A percentile compares a stretch with the other conserved stretches of the same genome.
These are phyloP conservation scores for Phytophthora foliorum DNA, from an alignment of 352 stramenopile genomes.

Conservation along the genomic window DNA sequence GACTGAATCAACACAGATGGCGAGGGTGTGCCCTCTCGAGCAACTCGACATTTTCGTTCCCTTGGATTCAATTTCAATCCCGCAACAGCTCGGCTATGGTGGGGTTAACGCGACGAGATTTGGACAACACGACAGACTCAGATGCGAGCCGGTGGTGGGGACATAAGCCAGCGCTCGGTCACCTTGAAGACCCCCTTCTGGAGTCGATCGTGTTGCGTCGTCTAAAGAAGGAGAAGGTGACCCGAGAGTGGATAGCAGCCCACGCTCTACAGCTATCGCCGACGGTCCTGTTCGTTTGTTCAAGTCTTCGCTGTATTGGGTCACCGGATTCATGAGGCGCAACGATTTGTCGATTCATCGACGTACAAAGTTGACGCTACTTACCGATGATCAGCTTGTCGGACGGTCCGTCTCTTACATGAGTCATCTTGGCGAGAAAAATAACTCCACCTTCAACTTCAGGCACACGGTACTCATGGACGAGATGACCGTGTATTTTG, in stretches of 20 bases:
- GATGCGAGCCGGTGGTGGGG: too few relatives aligned
- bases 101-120: too few relatives aligned
- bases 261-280: neutral
- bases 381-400: neutral
- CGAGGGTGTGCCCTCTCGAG: too few relatives aligned
- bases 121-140: too few relatives aligned
- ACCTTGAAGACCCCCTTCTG: neutral
- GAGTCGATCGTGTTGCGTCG: neutral
- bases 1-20: too few relatives aligned
- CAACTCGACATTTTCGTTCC: too few relatives aligned
- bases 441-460: too few relatives aligned
- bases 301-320: neutral
- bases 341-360: neutral
- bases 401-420: neutral
- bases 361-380: neutral
- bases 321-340: neutral
- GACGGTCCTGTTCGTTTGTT: neutral
- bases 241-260: neutral
- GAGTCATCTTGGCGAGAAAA: neutral
- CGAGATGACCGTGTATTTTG: slow-evolving; percentile 2
- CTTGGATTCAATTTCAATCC: too few relatives aligned
- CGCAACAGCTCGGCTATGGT: too few relatives aligned
- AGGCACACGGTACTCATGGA: neutral
- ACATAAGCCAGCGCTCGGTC: too few relatives aligned
- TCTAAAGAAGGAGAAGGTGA: neutral